Evolutionary conservation across 768 basidiomycete species (phyloP), one percentile per base, ranked within the genome.

Genomic region (Suillus alpinus): DNA sequence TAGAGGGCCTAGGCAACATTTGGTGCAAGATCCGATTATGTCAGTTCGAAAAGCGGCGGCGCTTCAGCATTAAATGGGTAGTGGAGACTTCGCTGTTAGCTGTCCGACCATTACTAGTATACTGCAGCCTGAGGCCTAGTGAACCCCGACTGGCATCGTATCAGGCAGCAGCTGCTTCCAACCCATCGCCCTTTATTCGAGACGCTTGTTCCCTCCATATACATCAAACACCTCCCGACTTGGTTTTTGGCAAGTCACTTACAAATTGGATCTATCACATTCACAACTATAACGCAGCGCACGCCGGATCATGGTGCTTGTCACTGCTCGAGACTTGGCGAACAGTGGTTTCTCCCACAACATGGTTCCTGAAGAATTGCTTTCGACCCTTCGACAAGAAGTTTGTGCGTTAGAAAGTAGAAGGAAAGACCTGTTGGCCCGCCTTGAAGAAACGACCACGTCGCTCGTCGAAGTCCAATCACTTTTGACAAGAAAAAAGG

Each of bases 381-480:
- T 53, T 37, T 53, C 36, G 14, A 53, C 36, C 34, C 34, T 53
- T 53, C 52, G 14, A 53, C 52, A 53, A 53, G 52, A 53, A 53
- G 34, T 52, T 34, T 52, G 32, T 36, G 51, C 13, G 5, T 26
- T 53, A 37, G 34, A 53, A 37, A 53, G 23, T 16, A 53, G 14
- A 37, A 53, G 36, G 34, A 23, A 37, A 14, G 52, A 53, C 36
- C 14, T 53, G 14, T 23, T 16, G 7, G 20, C 8, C 14, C 52
- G 20, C 36, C 52, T 53, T 53, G 34, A 53, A 53, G 52, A 53
- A 36, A 37, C 52, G 20, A 53, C 36, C 34, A 26, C 13, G 2
- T 53, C 34, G 20, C 52, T 53, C 4, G 34, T n/a, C 8, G 52
- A 36, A 16, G 52, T 53, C 4, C 34, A 53, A 16, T 16, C 36